These are phyloP conservation scores for Vickermania spadyakhi DNA, from an alignment of 208 protist genomes.

Conservation along the genomic window DNA sequence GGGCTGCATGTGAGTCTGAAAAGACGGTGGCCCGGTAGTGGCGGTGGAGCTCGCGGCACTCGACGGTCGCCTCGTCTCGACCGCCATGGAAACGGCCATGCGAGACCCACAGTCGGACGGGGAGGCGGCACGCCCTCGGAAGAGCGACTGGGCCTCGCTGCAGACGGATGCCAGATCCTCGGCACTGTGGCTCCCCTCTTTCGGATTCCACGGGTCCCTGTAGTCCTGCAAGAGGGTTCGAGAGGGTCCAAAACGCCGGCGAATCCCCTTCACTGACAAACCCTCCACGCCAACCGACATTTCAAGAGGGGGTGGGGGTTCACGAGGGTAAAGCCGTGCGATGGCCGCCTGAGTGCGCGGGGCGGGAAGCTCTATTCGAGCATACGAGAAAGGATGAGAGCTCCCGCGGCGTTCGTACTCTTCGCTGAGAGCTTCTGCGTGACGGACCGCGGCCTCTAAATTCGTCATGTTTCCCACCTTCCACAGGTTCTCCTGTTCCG, in stretches of 20 bases:
- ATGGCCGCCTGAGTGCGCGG: constrained; percentile 16
- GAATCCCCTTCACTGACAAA: not conserved
- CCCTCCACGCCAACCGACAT: not conserved
- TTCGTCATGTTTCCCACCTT: not conserved
- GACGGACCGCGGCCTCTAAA: not conserved
- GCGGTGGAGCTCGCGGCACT: not conserved
- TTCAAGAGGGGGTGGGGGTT: not conserved
- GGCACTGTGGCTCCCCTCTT: not conserved
- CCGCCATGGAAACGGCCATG: not conserved
- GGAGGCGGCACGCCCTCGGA: not conserved
- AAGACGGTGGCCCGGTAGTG: not conserved
- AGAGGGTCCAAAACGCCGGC: not conserved
- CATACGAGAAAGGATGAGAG: not conserved
- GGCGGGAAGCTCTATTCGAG: constrained; percentile 4
- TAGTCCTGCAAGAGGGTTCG: not conserved
- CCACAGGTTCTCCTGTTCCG: not conserved
- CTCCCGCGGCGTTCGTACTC: not conserved
- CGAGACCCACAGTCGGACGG: not conserved
- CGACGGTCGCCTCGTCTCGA: not conserved
- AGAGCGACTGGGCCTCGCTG: not conserved
- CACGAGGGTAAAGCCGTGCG: constrained; percentile 9
- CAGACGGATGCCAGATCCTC: not conserved
- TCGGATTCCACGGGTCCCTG: too few species aligned
- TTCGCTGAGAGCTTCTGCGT: not conserved
- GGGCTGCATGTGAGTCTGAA: not conserved